phyloP scores from a whole-genome alignment of 2,329 filamentous ascomycete genomes.

The Hypoxylon sp. region DNA sequence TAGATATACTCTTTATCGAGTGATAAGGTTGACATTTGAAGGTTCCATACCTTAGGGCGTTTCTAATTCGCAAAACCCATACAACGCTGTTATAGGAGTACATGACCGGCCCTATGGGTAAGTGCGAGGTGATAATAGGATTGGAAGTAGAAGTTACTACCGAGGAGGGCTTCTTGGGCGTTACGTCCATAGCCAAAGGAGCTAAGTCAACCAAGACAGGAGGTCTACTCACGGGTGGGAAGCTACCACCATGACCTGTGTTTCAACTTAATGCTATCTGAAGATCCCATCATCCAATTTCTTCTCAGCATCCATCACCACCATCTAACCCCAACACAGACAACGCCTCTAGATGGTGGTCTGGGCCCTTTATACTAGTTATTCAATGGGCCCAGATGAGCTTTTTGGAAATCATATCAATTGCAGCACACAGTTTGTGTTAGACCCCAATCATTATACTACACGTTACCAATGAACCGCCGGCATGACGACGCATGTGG shows the following conservation, averaged over 20 bases:
- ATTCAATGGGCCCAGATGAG: slow-evolving; percentile 23
- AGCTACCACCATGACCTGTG: background rate
- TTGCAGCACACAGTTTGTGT: slow-evolving; percentile 22
- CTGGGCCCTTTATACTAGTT: slow-evolving; percentile 33
- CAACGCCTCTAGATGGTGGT: slow-evolving; percentile 32
- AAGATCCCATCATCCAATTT: background rate
- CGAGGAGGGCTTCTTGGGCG: background rate
- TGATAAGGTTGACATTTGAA: background rate
- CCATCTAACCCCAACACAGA: slow-evolving; percentile 30
- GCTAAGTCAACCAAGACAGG: background rate
- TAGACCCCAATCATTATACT: slow-evolving; percentile 11
- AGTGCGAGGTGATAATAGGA: background rate
- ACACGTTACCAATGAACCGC: slow-evolving; percentile 35
- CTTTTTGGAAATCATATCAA: slow-evolving; percentile 29
- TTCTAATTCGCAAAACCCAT: background rate
- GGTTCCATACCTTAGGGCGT: background rate
- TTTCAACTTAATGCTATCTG: background rate
- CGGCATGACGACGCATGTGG: slow-evolving; percentile 48
- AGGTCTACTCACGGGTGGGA: background rate
- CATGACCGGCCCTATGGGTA: background rate
- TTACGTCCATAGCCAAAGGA: background rate
- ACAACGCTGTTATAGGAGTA: background rate
- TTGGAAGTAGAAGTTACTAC: background rate
- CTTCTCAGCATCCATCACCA: slow-evolving; percentile 9
- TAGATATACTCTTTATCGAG: background rate